A percentile compares a stretch with the other conserved stretches of the same genome.
phyloP scores from a whole-genome alignment of 371 early-diverging fungal species.

The Saksenaea vasiformis region DNA sequence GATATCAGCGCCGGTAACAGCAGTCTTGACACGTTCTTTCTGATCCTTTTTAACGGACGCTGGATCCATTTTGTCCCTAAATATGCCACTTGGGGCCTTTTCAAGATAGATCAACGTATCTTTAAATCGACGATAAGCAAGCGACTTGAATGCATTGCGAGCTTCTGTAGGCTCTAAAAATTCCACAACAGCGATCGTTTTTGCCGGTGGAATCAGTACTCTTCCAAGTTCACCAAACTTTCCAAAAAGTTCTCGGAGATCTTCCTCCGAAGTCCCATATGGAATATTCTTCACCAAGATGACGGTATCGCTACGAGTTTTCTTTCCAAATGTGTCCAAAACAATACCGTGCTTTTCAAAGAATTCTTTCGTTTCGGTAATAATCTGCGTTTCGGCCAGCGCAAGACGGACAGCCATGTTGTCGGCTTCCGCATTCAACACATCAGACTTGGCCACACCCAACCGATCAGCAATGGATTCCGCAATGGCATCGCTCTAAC shows the following conservation, averaged over 20 bases:
- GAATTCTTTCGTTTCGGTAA: conserved; percentile 90
- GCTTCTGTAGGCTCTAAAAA: conserved; percentile 90
- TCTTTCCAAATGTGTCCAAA: conserved; percentile 74
- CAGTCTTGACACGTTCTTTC: conserved; percentile 32
- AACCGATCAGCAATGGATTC: conserved; percentile 92
- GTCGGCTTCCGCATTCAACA: conserved; percentile 82
- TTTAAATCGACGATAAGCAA: conserved; percentile 92
- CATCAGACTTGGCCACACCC: conserved; percentile 83
- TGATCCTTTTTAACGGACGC: conserved; percentile 18
- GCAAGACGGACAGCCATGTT: conserved; percentile 94
- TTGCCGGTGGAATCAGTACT: conserved; percentile 91
- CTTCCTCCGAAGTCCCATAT: conserved; percentile 76
- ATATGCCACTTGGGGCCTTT: conserved; percentile 88
- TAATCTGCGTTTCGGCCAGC: conserved; percentile 94
- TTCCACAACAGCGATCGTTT: conserved; percentile 94
- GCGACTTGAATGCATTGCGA: conserved; percentile 81
- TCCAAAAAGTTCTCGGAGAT: conserved; percentile 79
- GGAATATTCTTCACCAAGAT: conserved; percentile 96
- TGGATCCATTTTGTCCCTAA: conserved; percentile 66
- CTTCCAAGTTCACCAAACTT: conserved; percentile 87
- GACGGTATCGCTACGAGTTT: conserved; percentile 84
- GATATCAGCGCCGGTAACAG: conserved; percentile 42
- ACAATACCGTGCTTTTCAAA: conserved; percentile 86
- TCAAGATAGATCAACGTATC: conserved; percentile 91
- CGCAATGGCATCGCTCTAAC: conserved; percentile 86